These are phyloP conservation scores for Leccinum aurantiacum DNA, from an alignment of 768 basidiomycete genomes.

Conservation along the genomic window DNA sequence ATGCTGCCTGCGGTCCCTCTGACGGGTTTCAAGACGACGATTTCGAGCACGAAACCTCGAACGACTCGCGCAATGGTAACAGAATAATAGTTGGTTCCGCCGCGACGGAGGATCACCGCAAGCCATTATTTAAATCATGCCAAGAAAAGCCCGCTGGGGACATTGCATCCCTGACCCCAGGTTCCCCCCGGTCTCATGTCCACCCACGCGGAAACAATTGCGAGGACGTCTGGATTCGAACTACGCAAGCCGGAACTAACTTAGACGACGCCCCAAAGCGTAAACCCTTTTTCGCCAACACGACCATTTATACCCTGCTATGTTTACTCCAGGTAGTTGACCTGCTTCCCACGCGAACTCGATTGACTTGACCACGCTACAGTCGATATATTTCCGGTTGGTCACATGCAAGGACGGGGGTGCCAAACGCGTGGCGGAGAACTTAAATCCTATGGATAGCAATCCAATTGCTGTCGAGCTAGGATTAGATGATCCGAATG, in stretches of 20 bases:
- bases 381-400: slow-evolving; percentile 90
- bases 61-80: slow-evolving; percentile 35
- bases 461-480: slow-evolving; percentile 84
- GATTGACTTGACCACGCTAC: slow-evolving; percentile 12
- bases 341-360: slow-evolving; percentile 4
- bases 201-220: slow-evolving; percentile 10
- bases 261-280: slow-evolving; percentile 36
- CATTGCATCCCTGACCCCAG: slow-evolving; percentile 32
- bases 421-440: slow-evolving; percentile 62
- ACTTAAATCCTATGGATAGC: slow-evolving; percentile 62
- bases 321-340: slow-evolving; percentile 76
- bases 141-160: slow-evolving; percentile 52
- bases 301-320: slow-evolving; percentile 87
- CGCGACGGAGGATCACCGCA: slow-evolving; percentile 68
- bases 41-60: slow-evolving; percentile 27
- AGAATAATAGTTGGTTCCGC: slow-evolving; percentile 51
- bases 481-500: slow-evolving; percentile 83
- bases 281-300: slow-evolving; percentile 84
- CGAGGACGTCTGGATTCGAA: slow-evolving; percentile 63
- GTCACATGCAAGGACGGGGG: slow-evolving; percentile 83
- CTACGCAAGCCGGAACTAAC: slow-evolving; percentile 23
- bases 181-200: slow-evolving; percentile 10
- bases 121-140: slow-evolving; percentile 74
- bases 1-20: slow-evolving; percentile 57
- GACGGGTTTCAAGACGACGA: slow-evolving; percentile 45